A percentile compares a stretch with the other conserved stretches of the same genome.
Conservation (phyloP, 805 yeast species). For the Saturnispora halmiae region DNA sequence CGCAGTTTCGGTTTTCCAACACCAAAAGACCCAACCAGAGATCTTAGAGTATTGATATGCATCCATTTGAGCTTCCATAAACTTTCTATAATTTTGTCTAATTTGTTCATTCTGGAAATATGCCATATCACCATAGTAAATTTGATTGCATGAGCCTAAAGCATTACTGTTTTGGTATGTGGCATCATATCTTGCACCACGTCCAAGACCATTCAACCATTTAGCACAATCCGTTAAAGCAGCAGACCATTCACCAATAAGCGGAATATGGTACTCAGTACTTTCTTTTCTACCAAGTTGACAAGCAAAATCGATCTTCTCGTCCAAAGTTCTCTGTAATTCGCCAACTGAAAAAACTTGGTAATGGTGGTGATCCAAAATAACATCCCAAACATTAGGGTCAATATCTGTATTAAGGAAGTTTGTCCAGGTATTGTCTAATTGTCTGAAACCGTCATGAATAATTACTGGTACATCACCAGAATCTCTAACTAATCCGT, state of each 20-base stretch:
- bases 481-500: conserved; percentile 48
- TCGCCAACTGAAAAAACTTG: conserved; percentile 69
- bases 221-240: conserved; percentile 63
- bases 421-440: conserved; percentile 53
- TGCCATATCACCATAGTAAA: conserved; percentile 32
- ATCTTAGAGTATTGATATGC: conserved; percentile 46
- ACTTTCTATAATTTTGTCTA: conserved; percentile 52
- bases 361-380: conserved; percentile 85
- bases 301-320: conserved; percentile 50
- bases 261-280: conserved; percentile 58
- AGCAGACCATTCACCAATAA: conserved; percentile 72
- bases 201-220: conserved; percentile 62
- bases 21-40: conserved; percentile 91
- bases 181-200: conserved; percentile 63
- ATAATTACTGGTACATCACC: conserved; percentile 40
- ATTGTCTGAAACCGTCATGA: conserved; percentile 67
- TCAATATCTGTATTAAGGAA: conserved; percentile 35
- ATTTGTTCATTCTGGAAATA: conserved; percentile 51
- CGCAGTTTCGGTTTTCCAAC: conserved; percentile 78
- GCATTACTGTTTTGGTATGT: conserved; percentile 30
- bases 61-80: conserved; percentile 85
- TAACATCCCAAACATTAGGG: conserved; percentile 43
- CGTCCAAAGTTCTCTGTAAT: conserved; percentile 48
- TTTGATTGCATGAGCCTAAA: conserved; percentile 55
- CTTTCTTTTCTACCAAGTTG: conserved; percentile 35